Base-by-base conservation (phyloP, 2,329 filamentous ascomycete genomes). In the Phyllachora maydis region DNA sequence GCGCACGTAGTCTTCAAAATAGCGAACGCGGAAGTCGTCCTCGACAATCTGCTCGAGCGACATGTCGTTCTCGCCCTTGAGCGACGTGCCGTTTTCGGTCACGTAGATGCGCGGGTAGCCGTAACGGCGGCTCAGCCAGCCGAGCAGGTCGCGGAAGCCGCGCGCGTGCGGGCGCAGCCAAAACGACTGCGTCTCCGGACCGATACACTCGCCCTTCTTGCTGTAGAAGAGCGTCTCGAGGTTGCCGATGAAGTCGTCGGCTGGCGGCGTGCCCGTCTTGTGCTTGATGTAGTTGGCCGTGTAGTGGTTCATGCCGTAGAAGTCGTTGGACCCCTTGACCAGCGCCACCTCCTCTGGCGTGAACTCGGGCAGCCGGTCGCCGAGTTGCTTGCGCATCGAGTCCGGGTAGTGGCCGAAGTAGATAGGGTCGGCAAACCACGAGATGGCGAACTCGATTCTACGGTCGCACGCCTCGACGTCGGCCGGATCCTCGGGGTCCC, bases 291-390 rank as follows among this genome's bases (percentile, higher is more conserved):
- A 90, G 57, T 88, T 78, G 40, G 78, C 74, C 23, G 77, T 83
- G 56, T 91, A 91, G 57, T 82, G 75, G 56, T 91, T 90, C 77
- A 85, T 85, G 45, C 78, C 81, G 47, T 90, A 90, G 50, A 90
- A 90, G 54, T 90, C 81, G 46, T 88, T 88, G 42, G 72, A 79
- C n/a, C 76, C 78, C 39, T 73, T 59, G 21, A 91, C 68, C n/a
- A 88, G 55, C 3, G 64, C 65, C 13, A 56, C 46, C 41, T 91
- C 78, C 34, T 78, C 74, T 1, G 59, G 47, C 0, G 74, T 81
- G 45, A 77, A 88, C 21, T 56, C 53, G 4, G 81, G 81, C 22
- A 90, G 60, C 9, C 78, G 67, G 41, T 72, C 59, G 26, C 79
- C 78, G 11, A 90, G 67, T 52, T 90, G 79, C 42, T 67, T 65